Conservation (phyloP, 2,329 filamentous ascomycete species). For the Exophiala sp. region DNA sequence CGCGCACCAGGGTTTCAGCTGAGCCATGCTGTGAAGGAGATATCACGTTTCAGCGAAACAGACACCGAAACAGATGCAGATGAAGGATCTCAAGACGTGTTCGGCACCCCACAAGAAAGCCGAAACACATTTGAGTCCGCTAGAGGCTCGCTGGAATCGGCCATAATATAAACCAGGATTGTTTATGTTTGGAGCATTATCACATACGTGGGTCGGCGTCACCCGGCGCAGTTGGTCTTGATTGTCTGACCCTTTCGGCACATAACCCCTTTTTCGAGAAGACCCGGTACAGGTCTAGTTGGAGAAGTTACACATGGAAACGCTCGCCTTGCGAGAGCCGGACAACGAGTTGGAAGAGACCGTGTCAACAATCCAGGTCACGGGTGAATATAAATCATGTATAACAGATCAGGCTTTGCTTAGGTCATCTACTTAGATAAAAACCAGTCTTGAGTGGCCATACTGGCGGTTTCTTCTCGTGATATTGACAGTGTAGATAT, state of each 20-base stretch:
- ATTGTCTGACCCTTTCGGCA: neutral
- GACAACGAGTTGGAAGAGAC: no score
- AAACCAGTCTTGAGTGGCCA: no score
- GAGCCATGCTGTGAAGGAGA: slow-evolving; percentile 16
- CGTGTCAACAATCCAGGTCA: no score
- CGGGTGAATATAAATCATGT: no score
- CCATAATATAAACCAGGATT: slow-evolving; percentile 1
- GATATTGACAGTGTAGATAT: no score
- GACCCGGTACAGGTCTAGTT: no score
- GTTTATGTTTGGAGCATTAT: neutral
- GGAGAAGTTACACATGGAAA: no score
- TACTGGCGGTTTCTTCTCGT: no score
- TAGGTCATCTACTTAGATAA: no score
- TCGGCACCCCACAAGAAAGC: slow-evolving; percentile 25
- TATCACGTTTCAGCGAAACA: slow-evolving; percentile 27
- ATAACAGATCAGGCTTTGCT: no score
- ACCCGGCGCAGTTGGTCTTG: neutral
- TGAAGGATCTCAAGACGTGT: slow-evolving; percentile 24
- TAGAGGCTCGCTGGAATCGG: slow-evolving; percentile 7
- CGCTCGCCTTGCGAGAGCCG: no score
- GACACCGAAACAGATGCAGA: slow-evolving; percentile 24
- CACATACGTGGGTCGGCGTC: neutral
- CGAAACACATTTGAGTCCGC: slow-evolving; percentile 26
- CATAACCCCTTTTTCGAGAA: no score
- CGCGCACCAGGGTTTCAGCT: slow-evolving; percentile 19